A percentile compares a stretch with the other conserved stretches of the same genome.
Conservation (phyloP, 768 basidiomycete species). For the Pleurotus ostreatus region DNA sequence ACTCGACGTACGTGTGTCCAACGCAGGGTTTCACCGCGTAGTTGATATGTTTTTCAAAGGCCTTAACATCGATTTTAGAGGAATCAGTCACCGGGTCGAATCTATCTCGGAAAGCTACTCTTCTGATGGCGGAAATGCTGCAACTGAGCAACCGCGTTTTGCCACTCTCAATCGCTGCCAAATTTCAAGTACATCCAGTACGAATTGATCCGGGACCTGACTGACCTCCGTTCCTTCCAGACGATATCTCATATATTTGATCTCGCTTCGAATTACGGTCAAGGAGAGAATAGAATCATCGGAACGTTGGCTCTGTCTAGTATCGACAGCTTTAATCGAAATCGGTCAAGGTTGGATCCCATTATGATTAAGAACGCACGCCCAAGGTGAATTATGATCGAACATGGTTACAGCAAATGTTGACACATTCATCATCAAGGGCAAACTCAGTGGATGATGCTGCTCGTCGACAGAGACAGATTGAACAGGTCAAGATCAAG, state of each 20-base stretch:
- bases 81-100: slow-evolving; percentile 69
- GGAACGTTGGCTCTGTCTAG: slow-evolving; percentile 83
- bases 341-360: slow-evolving; percentile 68
- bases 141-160: slow-evolving; percentile 85
- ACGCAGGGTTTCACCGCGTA: background rate
- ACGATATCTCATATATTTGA: slow-evolving; percentile 81
- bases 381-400: slow-evolving; percentile 45
- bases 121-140: slow-evolving; percentile 88
- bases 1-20: slow-evolving; percentile 59
- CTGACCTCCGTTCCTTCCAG: slow-evolving; percentile 30
- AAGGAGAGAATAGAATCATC: slow-evolving; percentile 73
- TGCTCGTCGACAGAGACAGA: slow-evolving; percentile 81
- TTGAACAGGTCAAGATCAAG: slow-evolving; percentile 87
- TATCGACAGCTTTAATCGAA: slow-evolving; percentile 93
- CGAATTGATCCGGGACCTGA: background rate
- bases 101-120: slow-evolving; percentile 84
- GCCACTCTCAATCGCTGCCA: slow-evolving; percentile 76
- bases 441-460: slow-evolving; percentile 85
- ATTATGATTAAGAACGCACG: slow-evolving; percentile 49
- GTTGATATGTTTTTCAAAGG: slow-evolving; percentile 40
- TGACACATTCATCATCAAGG: slow-evolving; percentile 26
- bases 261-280: slow-evolving; percentile 78
- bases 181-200: slow-evolving; percentile 62
- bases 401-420: background rate
- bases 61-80: slow-evolving; percentile 80